Percentiles rank a stretch among this genome's conserved stretches.
Evolutionary conservation across 192 early-diverging fungal species (phyloP).

Genomic region (Phycomyces blakesleeanus): DNA sequence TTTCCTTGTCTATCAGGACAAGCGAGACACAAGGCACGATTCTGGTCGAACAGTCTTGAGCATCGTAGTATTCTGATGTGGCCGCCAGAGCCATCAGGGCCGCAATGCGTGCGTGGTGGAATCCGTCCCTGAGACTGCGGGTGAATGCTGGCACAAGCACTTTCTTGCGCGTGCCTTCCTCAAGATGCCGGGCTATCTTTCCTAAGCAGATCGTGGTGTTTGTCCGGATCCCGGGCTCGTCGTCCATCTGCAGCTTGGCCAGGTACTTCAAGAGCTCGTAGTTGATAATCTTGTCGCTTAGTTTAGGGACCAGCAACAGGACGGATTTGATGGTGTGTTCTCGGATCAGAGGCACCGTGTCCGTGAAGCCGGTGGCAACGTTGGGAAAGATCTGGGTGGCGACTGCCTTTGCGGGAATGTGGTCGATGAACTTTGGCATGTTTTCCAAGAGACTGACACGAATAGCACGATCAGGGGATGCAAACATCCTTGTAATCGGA

Average conservation of each 20-base stretch:
- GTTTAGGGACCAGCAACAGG: slow-evolving; percentile 67
- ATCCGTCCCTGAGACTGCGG: slow-evolving; percentile 80
- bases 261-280: slow-evolving; percentile 82
- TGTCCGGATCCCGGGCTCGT: slow-evolving; percentile 93
- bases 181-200: slow-evolving; percentile 78
- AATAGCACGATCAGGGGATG: slow-evolving; percentile 81
- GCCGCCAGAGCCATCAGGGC: slow-evolving; percentile 78
- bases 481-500: slow-evolving; percentile 81
- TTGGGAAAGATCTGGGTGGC: slow-evolving; percentile 85
- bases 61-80: slow-evolving; percentile 66
- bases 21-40: slow-evolving; percentile 71
- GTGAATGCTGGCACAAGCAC: slow-evolving; percentile 82
- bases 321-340: slow-evolving; percentile 89
- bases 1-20: slow-evolving; percentile 76
- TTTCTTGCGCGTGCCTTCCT: slow-evolving; percentile 64
- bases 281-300: slow-evolving; percentile 73
- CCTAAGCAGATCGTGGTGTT: slow-evolving; percentile 94
- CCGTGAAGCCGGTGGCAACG: slow-evolving; percentile 83
- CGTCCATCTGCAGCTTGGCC: slow-evolving; percentile 85
- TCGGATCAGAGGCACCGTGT: slow-evolving; percentile 84
- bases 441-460: slow-evolving; percentile 84
- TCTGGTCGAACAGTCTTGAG: slow-evolving; percentile 64
- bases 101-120: slow-evolving; percentile 83
- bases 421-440: slow-evolving; percentile 65
- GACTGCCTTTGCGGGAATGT: slow-evolving; percentile 63